phyloP scores from a whole-genome alignment of 1,284 basidiomycete genomes.

The Fomes fomentarius region DNA sequence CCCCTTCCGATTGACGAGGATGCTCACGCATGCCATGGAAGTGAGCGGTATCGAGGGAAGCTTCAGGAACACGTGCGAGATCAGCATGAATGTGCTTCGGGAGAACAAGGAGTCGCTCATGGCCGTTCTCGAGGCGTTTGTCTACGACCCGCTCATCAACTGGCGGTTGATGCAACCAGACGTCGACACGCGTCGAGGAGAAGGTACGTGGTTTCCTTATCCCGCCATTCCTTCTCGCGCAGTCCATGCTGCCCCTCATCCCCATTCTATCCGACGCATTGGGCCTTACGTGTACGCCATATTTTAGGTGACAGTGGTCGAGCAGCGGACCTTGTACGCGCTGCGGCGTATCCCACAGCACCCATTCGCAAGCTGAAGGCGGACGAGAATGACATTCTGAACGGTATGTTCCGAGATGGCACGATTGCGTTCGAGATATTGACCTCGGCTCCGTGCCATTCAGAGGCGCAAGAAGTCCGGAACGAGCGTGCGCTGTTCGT shows the following conservation, averaged over 20 bases:
- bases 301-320: conserved; percentile 52
- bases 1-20: conserved; percentile 96
- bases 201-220: conserved; percentile 46
- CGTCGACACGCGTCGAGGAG: conserved; percentile 60
- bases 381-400: conserved; percentile 84
- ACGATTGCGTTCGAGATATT: conserved; percentile 2
- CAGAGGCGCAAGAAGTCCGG: conserved; percentile 82
- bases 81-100: conserved; percentile 95
- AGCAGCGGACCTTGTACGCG: conserved; percentile 65
- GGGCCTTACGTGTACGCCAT: conserved; percentile 14
- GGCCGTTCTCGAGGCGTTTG: conserved; percentile 96
- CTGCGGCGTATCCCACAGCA: conserved; percentile 74
- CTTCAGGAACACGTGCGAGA: conserved; percentile 95
- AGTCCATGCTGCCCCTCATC: not conserved
- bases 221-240: not conserved
- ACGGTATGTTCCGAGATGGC: conserved; percentile 47
- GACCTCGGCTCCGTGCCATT: conserved; percentile 9
- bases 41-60: conserved; percentile 98
- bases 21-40: conserved; percentile 99
- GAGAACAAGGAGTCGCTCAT: conserved; percentile 98
- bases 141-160: conserved; percentile 89
- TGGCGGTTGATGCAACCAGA: conserved; percentile 85
- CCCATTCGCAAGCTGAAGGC: conserved; percentile 76
- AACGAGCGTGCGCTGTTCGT: conserved; percentile 90
- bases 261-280: not conserved